phyloP scores from a whole-genome alignment of 2,329 filamentous ascomycete genomes.

The Fusarium floridanum region DNA sequence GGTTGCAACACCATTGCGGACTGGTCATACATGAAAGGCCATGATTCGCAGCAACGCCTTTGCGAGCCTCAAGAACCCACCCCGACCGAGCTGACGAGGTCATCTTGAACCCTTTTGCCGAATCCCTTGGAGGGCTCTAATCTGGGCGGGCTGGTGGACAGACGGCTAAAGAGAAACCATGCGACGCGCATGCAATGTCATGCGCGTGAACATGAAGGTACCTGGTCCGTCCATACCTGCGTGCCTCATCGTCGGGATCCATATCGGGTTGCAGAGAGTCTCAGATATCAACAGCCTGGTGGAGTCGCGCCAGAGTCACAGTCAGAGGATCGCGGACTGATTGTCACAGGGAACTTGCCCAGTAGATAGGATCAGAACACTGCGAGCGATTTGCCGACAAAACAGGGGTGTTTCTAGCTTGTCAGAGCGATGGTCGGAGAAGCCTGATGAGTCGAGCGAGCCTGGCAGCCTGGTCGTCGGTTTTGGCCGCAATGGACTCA shows the following conservation, averaged over 20 bases:
- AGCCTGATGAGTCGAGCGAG: constrained; percentile 18
- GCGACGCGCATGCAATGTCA: constrained; percentile 25
- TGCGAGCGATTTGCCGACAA: constrained; percentile 10
- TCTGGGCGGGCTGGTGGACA: constrained; percentile 7
- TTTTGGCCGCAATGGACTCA: constrained; percentile 24
- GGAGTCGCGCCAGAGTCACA: constrained; percentile 22
- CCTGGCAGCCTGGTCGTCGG: constrained; percentile 5
- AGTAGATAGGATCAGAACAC: constrained; percentile 1
- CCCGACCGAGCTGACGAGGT: constrained; percentile 26
- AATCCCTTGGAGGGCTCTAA: constrained; percentile 2
- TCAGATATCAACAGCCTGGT: constrained; percentile 36
- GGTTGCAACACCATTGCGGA: constrained; percentile 35
- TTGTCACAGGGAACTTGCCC: background rate
- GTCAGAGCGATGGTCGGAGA: constrained; percentile 9
- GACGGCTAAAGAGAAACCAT: constrained; percentile 34
- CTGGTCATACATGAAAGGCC: constrained; percentile 20
- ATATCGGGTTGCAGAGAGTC: constrained; percentile 39
- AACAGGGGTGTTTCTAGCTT: constrained; percentile 14
- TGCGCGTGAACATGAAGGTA: constrained; percentile 38
- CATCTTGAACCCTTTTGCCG: constrained; percentile 8
- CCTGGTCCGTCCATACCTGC: constrained; percentile 23
- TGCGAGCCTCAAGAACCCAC: constrained; percentile 13
- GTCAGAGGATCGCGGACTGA: constrained; percentile 11
- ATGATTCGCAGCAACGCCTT: constrained; percentile 23
- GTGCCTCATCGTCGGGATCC: constrained; percentile 29